Base-by-base conservation (phyloP, 345 rosid genomes). In the Reutealis trisperma region DNA sequence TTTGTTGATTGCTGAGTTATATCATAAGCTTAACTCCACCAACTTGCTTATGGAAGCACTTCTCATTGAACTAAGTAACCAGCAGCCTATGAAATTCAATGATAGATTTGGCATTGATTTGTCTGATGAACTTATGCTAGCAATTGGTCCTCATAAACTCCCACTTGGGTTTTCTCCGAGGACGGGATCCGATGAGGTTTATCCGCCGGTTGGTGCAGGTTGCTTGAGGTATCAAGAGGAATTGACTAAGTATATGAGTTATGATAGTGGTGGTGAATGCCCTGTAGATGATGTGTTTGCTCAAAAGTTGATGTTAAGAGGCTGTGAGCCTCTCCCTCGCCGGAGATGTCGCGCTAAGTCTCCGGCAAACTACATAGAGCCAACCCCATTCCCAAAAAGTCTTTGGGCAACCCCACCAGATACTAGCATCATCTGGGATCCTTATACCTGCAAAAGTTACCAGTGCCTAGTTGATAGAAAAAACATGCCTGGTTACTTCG, bases 241-340 rank as follows among this genome's bases (percentile, higher is more conserved):
- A 15, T 71, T 88, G 74, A 70, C 63, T 22, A 76, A 80, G 75
- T 88, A 79, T 68, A 82, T 89, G 87, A 67, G 77, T 4, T 89
- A 88, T 32, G 80, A 85, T 2, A 62, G 78, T 24, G 90, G 91
- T 0, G 87, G 84, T 5, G 87, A 81, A 41, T 86, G 93, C 11
- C 88, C 87, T 1, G 59, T 70, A 0, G 91, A 88, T 69, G 88
- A 87, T 69, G 83, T 71, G 45, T 87, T 88, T 58, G 86, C 88
- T 32, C 91, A 88, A 54, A 82, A 76, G 75, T 79, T 90, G 41
- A 72, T 86, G 78, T 80, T 88, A 51, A 85, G 77, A 51, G 91
- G 89, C 2, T 85, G 90, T 25, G 90, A 90, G 70, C 88, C 91
- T 5, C 85, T 90, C 58, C 90, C 88, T 18, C 80, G 82, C 24